Base-by-base conservation (phyloP, 2,329 filamentous ascomycete genomes). In the Aaosphaeria arxii region DNA sequence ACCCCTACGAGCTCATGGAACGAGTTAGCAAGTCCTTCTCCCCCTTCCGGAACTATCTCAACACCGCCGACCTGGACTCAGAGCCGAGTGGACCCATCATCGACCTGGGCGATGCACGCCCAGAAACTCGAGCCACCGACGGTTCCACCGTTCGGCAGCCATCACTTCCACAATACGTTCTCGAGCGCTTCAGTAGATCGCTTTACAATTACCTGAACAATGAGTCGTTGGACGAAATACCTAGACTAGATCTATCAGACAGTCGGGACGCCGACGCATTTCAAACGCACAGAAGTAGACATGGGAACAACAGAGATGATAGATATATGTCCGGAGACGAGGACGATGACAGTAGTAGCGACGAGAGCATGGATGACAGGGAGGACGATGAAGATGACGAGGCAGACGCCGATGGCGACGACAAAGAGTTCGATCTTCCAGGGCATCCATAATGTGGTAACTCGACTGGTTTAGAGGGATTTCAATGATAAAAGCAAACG, bases 141-240 rank as follows among this genome's bases (percentile, higher is more conserved):
- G 66, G 65, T 11, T 66, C 67, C 4, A 61, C 59, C 33, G 66
- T 68, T 17, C 56, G 59, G 44, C 59, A 63, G 33, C 74, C 75
- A 17, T 71, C 70, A 5, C 68, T 70, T 6, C 64, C 74, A 0
- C 74, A 74, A 49, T 74, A 75, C 39, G 74, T 77, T 51, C 58
- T 77, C 6, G 72, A 76, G 43, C 68, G 74, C 0, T 69, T 77
- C 28, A 71, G 70, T 5, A 64, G 74, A 40, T 73, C 71, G 32
- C 74, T 77, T 54, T 60, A 74, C 11, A 74, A 74, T 45, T 76
- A 77, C 41, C 52, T 77, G 6, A 65, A 63, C 29, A 42, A 49
- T 9, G 61, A 63, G 1, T 58, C 59, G 2, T 56, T 63, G 35
- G 68, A 70, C 11, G 58, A 67, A 3, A 69, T 69, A 5, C 64